phyloP scores from a whole-genome alignment of 352 stramenopile species.

The Peronospora farinosa region DNA sequence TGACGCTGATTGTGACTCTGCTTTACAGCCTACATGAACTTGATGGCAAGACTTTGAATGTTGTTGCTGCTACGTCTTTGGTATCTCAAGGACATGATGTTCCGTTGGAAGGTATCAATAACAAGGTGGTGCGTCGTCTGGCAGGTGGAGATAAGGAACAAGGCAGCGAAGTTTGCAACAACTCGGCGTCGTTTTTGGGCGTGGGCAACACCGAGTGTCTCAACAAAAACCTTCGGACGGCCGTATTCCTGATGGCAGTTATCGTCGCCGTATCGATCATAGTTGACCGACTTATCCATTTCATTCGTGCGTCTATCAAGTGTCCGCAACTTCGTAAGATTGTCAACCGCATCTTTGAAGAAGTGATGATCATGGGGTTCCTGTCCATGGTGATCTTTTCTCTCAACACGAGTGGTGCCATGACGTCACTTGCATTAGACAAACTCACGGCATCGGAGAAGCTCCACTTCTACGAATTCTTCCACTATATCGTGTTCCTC shows the following conservation, averaged over 20 bases:
- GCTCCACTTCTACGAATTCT: slow-evolving; percentile 87
- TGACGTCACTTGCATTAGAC: slow-evolving; percentile 46
- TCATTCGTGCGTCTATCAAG: slow-evolving; percentile 44
- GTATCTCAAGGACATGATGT: slow-evolving; percentile 8
- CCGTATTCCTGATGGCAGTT: slow-evolving; percentile 67
- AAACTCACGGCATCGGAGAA: slow-evolving; percentile 49
- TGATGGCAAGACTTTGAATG: slow-evolving; percentile 1
- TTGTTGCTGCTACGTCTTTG: slow-evolving; percentile 5
- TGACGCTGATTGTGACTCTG: slow-evolving; percentile 8
- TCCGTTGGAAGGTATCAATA: not conserved
- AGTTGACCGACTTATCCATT: slow-evolving; percentile 51
- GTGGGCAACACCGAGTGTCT: slow-evolving; percentile 79
- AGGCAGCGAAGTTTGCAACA: slow-evolving; percentile 34
- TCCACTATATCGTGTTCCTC: slow-evolving; percentile 87
- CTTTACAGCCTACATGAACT: slow-evolving; percentile 13
- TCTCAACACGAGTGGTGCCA: slow-evolving; percentile 73
- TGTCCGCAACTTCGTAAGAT: slow-evolving; percentile 80
- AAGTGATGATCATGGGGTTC: slow-evolving; percentile 86
- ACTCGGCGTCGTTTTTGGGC: slow-evolving; percentile 60
- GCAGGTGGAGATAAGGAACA: slow-evolving; percentile 9
- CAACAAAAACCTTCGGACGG: slow-evolving; percentile 60
- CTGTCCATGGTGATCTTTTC: slow-evolving; percentile 86
- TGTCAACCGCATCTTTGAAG: slow-evolving; percentile 82
- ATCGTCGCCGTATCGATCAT: slow-evolving; percentile 71
- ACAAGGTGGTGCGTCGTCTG: slow-evolving; percentile 8